Evolutionary conservation across 148 eudicot genomes (phyloP), one percentile per base, ranked within the genome.

Genomic region (Diospyros kaki): DNA sequence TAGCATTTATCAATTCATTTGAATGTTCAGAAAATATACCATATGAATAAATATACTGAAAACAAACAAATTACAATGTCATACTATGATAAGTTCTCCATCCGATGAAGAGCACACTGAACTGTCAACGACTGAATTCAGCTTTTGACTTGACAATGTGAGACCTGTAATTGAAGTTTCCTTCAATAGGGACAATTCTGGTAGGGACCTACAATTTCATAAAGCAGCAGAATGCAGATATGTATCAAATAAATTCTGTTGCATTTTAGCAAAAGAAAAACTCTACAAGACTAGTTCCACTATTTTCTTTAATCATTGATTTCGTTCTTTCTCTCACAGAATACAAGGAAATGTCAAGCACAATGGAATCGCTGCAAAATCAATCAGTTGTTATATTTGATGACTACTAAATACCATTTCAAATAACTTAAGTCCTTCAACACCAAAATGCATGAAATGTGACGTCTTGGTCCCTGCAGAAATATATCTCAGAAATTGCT

Each of bases 51-150:
- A 75, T 41, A 71, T 18, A 75, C 4, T 55, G 13, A 4, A 40
- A 38, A 13, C 28, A 28, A 28, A 28, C 28, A 28, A 58, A 12
- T 39, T 10, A 38, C 11, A n/a, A 40, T 17, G 44, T 39, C 76
- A 69, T 88, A 95, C 99, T 86, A 93, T 52, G 46, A 95, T 77
- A 60, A 93, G 76, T 67, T 93, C 94, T 66, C 98, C 99, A 61
- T 86, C 87, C 38, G 58, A 43, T 58, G 99, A 91, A 64, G 88
- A 88, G 74, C 94, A 88, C 50, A 91, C 79, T 76, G 77, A 68
- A 77, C 55, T 76, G 44, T 87, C 88, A 42, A 89, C 75, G 52
- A 74, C 55, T 46, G 89, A 73, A 54, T 81, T 87, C 65, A 84
- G 76, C 80, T 87, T 92, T 58, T 82, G 72, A 38, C 78, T 75